Evolutionary conservation across 2,329 filamentous ascomycete species (phyloP).

Genomic region (Cyclaneusma minus): DNA sequence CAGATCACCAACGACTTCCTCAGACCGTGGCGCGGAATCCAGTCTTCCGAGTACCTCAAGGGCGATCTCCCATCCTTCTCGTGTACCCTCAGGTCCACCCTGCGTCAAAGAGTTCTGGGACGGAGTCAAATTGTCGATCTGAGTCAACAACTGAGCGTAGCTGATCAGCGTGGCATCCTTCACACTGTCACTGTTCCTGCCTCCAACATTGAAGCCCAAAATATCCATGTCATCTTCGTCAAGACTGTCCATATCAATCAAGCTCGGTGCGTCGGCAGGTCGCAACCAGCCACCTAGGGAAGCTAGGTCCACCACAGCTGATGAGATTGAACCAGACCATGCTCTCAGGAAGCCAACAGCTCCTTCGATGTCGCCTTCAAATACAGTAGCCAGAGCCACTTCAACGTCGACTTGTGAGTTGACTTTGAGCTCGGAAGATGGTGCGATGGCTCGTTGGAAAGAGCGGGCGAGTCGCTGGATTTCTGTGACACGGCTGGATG

Average conservation of each 20-base stretch:
- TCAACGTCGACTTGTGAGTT: slow-evolving; percentile 64
- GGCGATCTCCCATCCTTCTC: slow-evolving; percentile 80
- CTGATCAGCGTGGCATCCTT: slow-evolving; percentile 66
- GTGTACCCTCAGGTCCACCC: slow-evolving; percentile 18
- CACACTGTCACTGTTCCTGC: slow-evolving; percentile 45
- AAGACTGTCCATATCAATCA: slow-evolving; percentile 47
- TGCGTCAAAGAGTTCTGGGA: slow-evolving; percentile 9
- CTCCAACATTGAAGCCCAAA: slow-evolving; percentile 44
- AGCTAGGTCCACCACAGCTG: slow-evolving; percentile 69
- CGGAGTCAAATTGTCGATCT: slow-evolving; percentile 25
- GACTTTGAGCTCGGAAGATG: slow-evolving; percentile 57
- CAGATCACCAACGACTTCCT: slow-evolving; percentile 59
- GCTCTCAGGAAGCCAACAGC: slow-evolving; percentile 58
- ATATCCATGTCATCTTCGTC: slow-evolving; percentile 78
- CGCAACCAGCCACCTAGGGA: slow-evolving; percentile 74
- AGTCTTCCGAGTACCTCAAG: slow-evolving; percentile 71
- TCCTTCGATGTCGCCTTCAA: slow-evolving; percentile 69
- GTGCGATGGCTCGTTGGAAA: slow-evolving; percentile 49
- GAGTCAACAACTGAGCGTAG: slow-evolving; percentile 55
- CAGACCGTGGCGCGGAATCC: slow-evolving; percentile 55
- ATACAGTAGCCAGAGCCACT: slow-evolving; percentile 64
- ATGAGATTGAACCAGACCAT: slow-evolving; percentile 69
- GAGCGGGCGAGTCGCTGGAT: slow-evolving; percentile 55
- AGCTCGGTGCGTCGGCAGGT: slow-evolving; percentile 33
- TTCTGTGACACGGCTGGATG: slow-evolving; percentile 27